Percentiles rank a stretch among this genome's conserved stretches.
phyloP scores from a whole-genome alignment of 768 basidiomycete species.

The Floccularia luteovirens region DNA sequence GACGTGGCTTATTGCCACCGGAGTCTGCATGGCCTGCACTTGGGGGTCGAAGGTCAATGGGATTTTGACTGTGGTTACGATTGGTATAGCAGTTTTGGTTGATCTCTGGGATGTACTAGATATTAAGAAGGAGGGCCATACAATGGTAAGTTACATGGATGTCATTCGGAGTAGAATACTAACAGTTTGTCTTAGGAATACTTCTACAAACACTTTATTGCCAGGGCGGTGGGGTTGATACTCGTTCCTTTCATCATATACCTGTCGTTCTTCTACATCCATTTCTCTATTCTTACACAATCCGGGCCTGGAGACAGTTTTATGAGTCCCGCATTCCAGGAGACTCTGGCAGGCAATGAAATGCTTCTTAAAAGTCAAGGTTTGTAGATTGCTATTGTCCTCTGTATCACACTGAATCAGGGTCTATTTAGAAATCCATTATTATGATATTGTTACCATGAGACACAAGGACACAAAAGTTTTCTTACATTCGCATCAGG shows the following conservation, averaged over 20 bases:
- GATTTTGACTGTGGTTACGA: slow-evolving; percentile 78
- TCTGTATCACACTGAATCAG: not conserved
- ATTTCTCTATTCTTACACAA: slow-evolving; percentile 80
- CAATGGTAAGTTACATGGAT: slow-evolving; percentile 60
- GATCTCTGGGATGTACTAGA: slow-evolving; percentile 96
- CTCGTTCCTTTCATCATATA: slow-evolving; percentile 86
- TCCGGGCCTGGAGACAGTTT: slow-evolving; percentile 93
- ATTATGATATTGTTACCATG: slow-evolving; percentile 82
- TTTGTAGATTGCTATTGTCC: slow-evolving; percentile 20
- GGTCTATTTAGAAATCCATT: slow-evolving; percentile 75
- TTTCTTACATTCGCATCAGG: slow-evolving; percentile 88
- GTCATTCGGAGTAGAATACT: slow-evolving; percentile 5
- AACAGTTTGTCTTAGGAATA: slow-evolving; percentile 49
- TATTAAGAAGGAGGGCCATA: slow-evolving; percentile 59
- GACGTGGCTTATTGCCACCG: slow-evolving; percentile 87
- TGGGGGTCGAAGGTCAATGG: slow-evolving; percentile 99
- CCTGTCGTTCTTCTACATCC: slow-evolving; percentile 92
- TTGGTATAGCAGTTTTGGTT: slow-evolving; percentile 86
- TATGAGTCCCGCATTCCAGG: slow-evolving; percentile 98
- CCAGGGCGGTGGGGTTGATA: slow-evolving; percentile 81
- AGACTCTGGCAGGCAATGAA: slow-evolving; percentile 89
- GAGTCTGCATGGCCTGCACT: slow-evolving; percentile 90
- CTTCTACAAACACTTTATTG: slow-evolving; percentile 84
- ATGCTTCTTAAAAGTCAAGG: slow-evolving; percentile 89
- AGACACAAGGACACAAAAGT: slow-evolving; percentile 92